Percentiles rank a stretch among this genome's conserved stretches.
Evolutionary conservation across 345 rosid genomes (phyloP).

Genomic region (Toxicodendron radicans): DNA sequence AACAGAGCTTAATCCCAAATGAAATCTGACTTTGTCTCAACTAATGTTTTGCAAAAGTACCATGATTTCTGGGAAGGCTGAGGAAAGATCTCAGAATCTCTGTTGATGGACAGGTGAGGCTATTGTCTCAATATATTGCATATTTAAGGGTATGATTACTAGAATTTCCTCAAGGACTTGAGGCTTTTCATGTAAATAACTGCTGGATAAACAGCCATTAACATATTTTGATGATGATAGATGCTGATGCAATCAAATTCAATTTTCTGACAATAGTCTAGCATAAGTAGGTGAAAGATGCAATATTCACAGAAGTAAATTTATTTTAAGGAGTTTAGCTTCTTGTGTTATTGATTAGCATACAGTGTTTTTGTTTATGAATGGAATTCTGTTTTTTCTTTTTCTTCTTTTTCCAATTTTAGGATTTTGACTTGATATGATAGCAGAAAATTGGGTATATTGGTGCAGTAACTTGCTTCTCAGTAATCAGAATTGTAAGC

Average conservation of each 20-base stretch:
- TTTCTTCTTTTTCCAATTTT: neutral
- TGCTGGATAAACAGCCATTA: neutral
- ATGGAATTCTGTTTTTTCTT: neutral
- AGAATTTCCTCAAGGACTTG: neutral
- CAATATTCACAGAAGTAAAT: too few relatives aligned
- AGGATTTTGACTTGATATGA: neutral
- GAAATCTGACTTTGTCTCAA: neutral
- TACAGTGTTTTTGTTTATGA: neutral
- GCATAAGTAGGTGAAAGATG: neutral
- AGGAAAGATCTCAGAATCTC: constrained; percentile 5
- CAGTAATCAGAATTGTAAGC: too few relatives aligned
- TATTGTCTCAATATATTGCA: neutral
- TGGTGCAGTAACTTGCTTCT: neutral
- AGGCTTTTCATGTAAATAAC: neutral
- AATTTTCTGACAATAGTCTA: neutral
- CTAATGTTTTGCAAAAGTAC: neutral
- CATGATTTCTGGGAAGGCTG: neutral
- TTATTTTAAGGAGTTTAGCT: neutral
- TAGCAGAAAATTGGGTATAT: neutral
- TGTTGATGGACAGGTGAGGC: constrained; percentile 11
- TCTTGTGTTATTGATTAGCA: neutral
- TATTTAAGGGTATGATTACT: neutral
- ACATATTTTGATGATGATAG: neutral
- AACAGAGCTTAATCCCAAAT: neutral
- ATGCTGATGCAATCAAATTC: neutral